Evolutionary conservation across 129 eudicot genomes (phyloP).

Genomic region (Ambrosia trifida): DNA sequence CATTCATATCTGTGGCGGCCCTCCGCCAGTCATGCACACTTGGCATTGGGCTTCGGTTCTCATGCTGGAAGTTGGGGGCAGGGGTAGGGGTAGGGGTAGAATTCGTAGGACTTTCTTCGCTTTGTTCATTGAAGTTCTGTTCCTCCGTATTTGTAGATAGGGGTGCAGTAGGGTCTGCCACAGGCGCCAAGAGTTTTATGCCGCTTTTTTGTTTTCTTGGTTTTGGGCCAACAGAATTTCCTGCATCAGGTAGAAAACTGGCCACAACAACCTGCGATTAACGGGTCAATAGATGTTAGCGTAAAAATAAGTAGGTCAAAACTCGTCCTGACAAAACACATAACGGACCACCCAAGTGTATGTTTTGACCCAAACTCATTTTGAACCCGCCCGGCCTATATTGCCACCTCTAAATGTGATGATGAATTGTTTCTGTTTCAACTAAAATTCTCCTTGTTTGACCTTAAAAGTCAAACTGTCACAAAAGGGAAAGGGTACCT

Average conservation of each 20-base stretch:
- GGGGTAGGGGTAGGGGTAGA: conserved; percentile 26
- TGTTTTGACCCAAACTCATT: not conserved
- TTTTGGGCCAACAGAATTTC: conserved; percentile 30
- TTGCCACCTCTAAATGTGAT: not conserved
- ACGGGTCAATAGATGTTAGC: not conserved
- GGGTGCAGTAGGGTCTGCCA: conserved; percentile 22
- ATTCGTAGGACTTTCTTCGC: conserved; percentile 27
- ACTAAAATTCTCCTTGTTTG: conserved; percentile 3
- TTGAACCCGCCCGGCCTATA: not conserved
- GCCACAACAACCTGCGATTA: conserved; percentile 62
- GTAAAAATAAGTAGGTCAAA: not conserved
- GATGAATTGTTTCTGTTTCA: not conserved
- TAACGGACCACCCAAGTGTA: not conserved
- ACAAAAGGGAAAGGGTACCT: conserved; percentile 43
- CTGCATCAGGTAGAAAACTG: conserved; percentile 54
- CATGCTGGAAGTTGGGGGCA: conserved; percentile 28
- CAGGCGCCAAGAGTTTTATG: conserved; percentile 1
- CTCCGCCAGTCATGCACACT: conserved; percentile 42
- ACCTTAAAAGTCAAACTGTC: conserved; percentile 4
- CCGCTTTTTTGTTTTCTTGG: conserved; percentile 17
- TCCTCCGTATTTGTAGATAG: conserved; percentile 33
- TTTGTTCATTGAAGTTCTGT: conserved; percentile 34
- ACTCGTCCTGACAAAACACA: not conserved
- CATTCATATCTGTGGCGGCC: conserved; percentile 63
- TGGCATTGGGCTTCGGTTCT: conserved; percentile 34